These are phyloP conservation scores for Diaporthe batatas DNA, from an alignment of 2,329 filamentous ascomycete genomes.

Conservation along the genomic window DNA sequence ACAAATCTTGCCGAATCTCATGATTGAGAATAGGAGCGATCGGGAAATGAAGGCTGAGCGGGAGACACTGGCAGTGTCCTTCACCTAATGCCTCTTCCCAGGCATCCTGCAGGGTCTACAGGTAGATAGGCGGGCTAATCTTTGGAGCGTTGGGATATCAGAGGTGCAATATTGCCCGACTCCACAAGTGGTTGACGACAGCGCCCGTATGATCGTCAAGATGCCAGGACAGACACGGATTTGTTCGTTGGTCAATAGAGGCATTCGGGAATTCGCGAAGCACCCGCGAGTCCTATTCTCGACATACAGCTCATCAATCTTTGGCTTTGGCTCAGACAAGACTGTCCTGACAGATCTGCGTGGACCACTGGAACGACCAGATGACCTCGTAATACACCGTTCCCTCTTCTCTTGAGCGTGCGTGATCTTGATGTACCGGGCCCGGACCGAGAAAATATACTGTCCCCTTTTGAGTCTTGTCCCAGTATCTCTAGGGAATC, in stretches of 20 bases:
- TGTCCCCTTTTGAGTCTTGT: slow-evolving; percentile 15
- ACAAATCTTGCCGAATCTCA: not conserved
- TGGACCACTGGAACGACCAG: not conserved
- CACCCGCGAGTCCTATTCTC: not conserved
- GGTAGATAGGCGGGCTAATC: not conserved
- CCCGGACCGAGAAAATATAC: slow-evolving; percentile 6
- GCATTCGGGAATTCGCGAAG: not conserved
- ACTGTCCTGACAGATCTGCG: not conserved
- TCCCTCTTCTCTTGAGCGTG: not conserved
- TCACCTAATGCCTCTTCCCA: not conserved
- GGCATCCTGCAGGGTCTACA: not conserved
- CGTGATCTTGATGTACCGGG: not conserved
- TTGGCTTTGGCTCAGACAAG: slow-evolving; percentile 12
- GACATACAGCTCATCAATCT: not conserved
- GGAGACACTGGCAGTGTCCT: not conserved
- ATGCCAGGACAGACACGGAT: not conserved
- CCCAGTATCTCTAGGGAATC: slow-evolving; percentile 31
- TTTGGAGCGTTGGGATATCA: not conserved
- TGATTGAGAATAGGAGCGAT: not conserved
- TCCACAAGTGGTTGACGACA: not conserved
- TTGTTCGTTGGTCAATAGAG: not conserved
- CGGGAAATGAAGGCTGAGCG: not conserved
- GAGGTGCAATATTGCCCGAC: not conserved
- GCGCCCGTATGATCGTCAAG: not conserved
- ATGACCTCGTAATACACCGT: not conserved